These are phyloP conservation scores for Suillus luteus DNA, from an alignment of 768 basidiomycete species.

Conservation along the genomic window DNA sequence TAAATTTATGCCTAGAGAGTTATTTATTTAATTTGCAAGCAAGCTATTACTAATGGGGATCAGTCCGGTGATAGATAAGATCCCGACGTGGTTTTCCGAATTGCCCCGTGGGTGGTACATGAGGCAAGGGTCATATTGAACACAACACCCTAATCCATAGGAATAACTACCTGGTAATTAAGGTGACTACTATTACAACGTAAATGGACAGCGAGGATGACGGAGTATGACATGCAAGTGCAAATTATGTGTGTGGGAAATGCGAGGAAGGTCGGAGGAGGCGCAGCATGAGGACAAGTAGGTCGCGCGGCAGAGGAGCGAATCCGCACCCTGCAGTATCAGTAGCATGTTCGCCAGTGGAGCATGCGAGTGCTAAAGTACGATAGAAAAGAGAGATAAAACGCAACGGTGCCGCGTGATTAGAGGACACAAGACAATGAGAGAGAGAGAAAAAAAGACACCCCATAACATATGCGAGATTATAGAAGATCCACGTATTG, in stretches of 20 bases:
- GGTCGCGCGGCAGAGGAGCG: constrained; percentile 3
- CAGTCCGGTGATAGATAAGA: no score
- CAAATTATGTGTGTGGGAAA: constrained; percentile 13
- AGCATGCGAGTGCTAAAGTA: constrained; percentile 19
- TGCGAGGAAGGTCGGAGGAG: constrained; percentile 1
- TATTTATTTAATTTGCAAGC: no score
- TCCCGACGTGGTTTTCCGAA: no score
- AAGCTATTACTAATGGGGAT: no score
- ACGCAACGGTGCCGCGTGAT: constrained; percentile 5
- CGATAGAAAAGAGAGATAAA: constrained; percentile 27
- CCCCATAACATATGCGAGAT: constrained; percentile 23
- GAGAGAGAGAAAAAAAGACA: constrained; percentile 17
- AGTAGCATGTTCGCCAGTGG: constrained; percentile 6
- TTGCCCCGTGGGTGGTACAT: background rate
- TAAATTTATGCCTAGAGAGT: no score
- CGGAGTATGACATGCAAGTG: constrained; percentile 9
- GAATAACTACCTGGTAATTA: constrained; percentile 22
- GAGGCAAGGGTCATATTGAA: constrained; percentile 2
- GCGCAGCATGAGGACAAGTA: constrained; percentile 5
- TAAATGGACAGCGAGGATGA: constrained; percentile 32
- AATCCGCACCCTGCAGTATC: constrained; percentile 5
- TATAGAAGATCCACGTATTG: constrained; percentile 22
- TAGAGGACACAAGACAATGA: constrained; percentile 15
- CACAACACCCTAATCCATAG: constrained; percentile 13
- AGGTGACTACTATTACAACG: constrained; percentile 35